Evolutionary conservation across 768 basidiomycete genomes (phyloP).

Genomic region (Macrocybe gigantea): DNA sequence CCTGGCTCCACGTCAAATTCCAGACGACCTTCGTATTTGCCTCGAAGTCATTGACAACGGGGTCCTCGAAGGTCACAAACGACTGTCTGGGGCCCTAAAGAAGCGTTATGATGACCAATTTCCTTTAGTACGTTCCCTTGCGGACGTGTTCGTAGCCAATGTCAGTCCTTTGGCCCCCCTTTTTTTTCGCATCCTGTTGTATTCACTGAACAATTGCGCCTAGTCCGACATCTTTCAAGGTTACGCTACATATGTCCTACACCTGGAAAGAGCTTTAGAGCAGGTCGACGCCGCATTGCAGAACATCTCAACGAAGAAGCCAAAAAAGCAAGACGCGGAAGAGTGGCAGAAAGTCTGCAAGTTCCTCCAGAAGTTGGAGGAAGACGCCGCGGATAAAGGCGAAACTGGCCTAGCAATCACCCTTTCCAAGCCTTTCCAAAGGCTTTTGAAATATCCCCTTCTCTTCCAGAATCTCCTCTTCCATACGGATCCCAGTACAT

Average conservation of each 20-base stretch:
- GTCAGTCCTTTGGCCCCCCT: slow-evolving; percentile 42
- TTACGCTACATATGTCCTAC: slow-evolving; percentile 92
- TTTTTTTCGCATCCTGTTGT: slow-evolving; percentile 2
- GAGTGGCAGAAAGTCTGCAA: slow-evolving; percentile 78
- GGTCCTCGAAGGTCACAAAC: slow-evolving; percentile 85
- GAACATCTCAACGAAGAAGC: slow-evolving; percentile 61
- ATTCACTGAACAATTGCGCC: slow-evolving; percentile 8
- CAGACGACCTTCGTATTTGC: slow-evolving; percentile 82
- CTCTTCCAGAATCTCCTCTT: slow-evolving; percentile 96
- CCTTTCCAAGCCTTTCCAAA: slow-evolving; percentile 94
- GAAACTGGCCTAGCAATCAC: slow-evolving; percentile 95
- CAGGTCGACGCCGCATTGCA: slow-evolving; percentile 80
- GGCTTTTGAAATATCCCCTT: slow-evolving; percentile 93
- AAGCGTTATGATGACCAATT: slow-evolving; percentile 96
- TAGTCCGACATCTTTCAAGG: slow-evolving; percentile 92
- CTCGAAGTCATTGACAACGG: slow-evolving; percentile 83
- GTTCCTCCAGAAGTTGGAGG: slow-evolving; percentile 72
- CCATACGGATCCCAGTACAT: slow-evolving; percentile 95
- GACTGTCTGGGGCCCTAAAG: slow-evolving; percentile 76
- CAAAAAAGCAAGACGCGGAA: slow-evolving; percentile 74
- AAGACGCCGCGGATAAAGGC: slow-evolving; percentile 74
- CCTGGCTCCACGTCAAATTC: slow-evolving; percentile 73
- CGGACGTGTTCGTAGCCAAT: slow-evolving; percentile 94
- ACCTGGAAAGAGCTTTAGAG: slow-evolving; percentile 84
- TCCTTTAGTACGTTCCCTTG: slow-evolving; percentile 85